Conservation (phyloP, 441 rosid species). For the Raphanus hybrid region DNA sequence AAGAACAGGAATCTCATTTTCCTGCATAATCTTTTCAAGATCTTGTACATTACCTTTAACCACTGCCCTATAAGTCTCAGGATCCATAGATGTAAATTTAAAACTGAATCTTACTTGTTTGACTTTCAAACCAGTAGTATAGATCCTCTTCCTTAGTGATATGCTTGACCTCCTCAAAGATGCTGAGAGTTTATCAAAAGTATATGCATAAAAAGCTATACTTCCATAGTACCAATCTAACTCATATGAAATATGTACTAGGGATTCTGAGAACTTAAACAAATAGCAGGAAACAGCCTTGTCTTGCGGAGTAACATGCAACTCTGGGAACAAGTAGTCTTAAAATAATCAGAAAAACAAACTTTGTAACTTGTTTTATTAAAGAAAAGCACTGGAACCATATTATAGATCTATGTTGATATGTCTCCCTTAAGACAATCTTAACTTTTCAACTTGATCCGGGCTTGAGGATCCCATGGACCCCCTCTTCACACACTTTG, state of each 20-base stretch:
- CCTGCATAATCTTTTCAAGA: slow-evolving; percentile 4
- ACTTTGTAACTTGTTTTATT: neutral
- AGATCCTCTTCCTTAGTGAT: neutral
- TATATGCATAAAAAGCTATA: neutral
- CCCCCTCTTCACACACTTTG: neutral
- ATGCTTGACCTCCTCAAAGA: neutral
- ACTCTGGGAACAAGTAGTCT: neutral
- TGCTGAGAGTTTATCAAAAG: too few relatives aligned
- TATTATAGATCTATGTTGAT: neutral
- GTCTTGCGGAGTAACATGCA: too few relatives aligned
- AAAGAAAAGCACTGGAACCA: neutral
- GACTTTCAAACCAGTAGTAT: neutral
- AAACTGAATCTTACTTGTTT: slow-evolving; percentile 6
- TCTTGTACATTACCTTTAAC: slow-evolving; percentile 27
- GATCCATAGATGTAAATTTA: slow-evolving; percentile 22
- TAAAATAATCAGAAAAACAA: neutral
- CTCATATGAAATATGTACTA: neutral
- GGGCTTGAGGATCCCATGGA: neutral
- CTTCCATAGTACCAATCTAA: neutral
- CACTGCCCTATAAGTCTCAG: slow-evolving; percentile 26
- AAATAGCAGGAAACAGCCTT: neutral
- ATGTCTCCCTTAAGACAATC: neutral
- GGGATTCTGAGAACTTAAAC: too few relatives aligned
- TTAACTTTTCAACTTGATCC: neutral
- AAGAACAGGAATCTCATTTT: slow-evolving; percentile 27